Percentiles rank a stretch among this genome's conserved stretches.
These are phyloP conservation scores for Candolleomyces efflorescens DNA, from an alignment of 768 basidiomycete species.

Conservation along the genomic window DNA sequence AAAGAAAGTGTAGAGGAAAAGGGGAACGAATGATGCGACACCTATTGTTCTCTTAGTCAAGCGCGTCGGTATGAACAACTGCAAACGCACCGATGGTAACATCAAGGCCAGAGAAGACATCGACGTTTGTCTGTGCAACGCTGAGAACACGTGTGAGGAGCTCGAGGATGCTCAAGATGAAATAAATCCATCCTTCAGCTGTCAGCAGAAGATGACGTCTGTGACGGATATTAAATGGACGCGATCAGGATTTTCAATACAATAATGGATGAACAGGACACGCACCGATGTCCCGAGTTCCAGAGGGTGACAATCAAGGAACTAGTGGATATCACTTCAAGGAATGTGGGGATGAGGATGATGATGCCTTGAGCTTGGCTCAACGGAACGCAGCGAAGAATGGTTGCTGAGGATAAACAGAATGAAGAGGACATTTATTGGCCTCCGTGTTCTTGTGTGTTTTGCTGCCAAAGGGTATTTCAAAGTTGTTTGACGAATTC, in stretches of 20 bases:
- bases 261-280: not conserved
- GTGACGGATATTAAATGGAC: slow-evolving; percentile 1
- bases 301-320: slow-evolving; percentile 47
- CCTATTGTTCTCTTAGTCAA: slow-evolving; percentile 25
- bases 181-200: slow-evolving; percentile 59
- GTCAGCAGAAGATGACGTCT: slow-evolving; percentile 58
- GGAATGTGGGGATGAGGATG: slow-evolving; percentile 57
- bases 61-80: not conserved
- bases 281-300: slow-evolving; percentile 29
- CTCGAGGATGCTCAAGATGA: slow-evolving; percentile 56
- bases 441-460: not conserved
- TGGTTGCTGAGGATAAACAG: slow-evolving; percentile 68
- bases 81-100: slow-evolving; percentile 51
- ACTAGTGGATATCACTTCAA: slow-evolving; percentile 60
- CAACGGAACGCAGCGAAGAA: slow-evolving; percentile 65
- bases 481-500: not conserved
- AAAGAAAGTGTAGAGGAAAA: slow-evolving; percentile 60
- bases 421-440: slow-evolving; percentile 21
- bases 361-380: slow-evolving; percentile 39
- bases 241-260: not conserved
- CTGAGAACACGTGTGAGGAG: slow-evolving; percentile 54
- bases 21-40: slow-evolving; percentile 57
- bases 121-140: slow-evolving; percentile 40
- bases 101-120: slow-evolving; percentile 51
- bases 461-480: not conserved